Evolutionary conservation across 2,329 filamentous ascomycete genomes (phyloP).

Genomic region (Scedosporium minutisporum): DNA sequence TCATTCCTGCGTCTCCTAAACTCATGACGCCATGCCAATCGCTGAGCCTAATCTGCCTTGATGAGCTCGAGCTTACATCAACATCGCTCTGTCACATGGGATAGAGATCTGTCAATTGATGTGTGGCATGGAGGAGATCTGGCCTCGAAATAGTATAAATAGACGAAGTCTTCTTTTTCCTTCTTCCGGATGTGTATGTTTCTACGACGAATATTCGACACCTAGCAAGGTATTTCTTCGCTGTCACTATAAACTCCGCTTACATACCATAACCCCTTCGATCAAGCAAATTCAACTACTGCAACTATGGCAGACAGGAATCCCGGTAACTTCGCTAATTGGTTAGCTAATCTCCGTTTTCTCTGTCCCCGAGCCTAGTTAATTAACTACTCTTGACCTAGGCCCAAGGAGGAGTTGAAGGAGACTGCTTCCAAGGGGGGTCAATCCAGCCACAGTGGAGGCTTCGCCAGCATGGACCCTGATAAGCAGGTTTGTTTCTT

Average conservation of each 20-base stretch:
- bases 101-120: neutral
- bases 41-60: neutral
- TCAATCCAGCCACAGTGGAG: slow-evolving; percentile 25
- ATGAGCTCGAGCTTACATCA: neutral
- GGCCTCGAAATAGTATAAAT: neutral
- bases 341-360: neutral
- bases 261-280: neutral
- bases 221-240: neutral
- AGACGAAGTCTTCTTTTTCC: neutral
- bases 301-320: neutral
- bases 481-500: slow-evolving; percentile 26
- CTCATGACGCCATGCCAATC: neutral
- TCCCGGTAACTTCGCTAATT: slow-evolving; percentile 5
- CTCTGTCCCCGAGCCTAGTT: neutral
- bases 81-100: neutral
- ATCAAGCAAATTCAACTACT: neutral
- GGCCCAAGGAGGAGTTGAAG: slow-evolving; percentile 32
- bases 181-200: neutral
- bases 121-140: neutral
- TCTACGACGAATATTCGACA: neutral
- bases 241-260: neutral
- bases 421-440: slow-evolving; percentile 32
- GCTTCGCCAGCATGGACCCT: slow-evolving; percentile 30
- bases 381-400: slow-evolving; percentile 8
- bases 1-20: neutral